Evolutionary conservation across 176 grass and related monocot genomes (phyloP).

Genomic region (Hsuehochloa calcarea): DNA sequence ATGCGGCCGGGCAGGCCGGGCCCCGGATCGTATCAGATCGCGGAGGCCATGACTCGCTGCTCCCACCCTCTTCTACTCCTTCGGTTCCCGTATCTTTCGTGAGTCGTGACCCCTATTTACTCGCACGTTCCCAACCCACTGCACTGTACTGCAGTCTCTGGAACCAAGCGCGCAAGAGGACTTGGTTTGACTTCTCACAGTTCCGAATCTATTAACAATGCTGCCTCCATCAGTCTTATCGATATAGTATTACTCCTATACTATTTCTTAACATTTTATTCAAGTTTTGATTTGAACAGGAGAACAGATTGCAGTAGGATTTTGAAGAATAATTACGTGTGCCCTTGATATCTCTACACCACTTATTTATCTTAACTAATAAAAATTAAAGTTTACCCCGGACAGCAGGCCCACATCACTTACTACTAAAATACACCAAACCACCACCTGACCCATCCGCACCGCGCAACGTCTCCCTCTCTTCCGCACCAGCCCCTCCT

Average conservation of each 20-base stretch:
- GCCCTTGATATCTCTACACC: no score
- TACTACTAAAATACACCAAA: no score
- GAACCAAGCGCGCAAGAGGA: not conserved
- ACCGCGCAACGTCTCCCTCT: no score
- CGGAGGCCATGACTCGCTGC: not conserved
- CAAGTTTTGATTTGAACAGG: no score
- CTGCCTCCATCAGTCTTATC: not conserved
- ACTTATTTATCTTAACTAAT: no score
- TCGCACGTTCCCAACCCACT: conserved; percentile 21
- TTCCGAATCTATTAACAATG: not conserved
- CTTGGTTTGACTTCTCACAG: not conserved
- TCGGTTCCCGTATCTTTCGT: not conserved
- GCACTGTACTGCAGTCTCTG: conserved; percentile 1
- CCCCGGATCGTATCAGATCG: not conserved
- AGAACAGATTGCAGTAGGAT: no score
- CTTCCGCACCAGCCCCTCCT: no score
- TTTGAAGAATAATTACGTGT: no score
- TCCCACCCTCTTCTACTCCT: not conserved
- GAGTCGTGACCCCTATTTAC: conserved; percentile 36
- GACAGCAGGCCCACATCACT: no score
- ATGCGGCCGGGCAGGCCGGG: conserved; percentile 9
- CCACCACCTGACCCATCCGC: no score
- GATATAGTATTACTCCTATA: not conserved
- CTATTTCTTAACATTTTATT: not conserved
- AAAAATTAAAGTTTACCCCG: no score